Base-by-base conservation (phyloP, 371 early-diverging fungal species). In the Coemansia sp. region DNA sequence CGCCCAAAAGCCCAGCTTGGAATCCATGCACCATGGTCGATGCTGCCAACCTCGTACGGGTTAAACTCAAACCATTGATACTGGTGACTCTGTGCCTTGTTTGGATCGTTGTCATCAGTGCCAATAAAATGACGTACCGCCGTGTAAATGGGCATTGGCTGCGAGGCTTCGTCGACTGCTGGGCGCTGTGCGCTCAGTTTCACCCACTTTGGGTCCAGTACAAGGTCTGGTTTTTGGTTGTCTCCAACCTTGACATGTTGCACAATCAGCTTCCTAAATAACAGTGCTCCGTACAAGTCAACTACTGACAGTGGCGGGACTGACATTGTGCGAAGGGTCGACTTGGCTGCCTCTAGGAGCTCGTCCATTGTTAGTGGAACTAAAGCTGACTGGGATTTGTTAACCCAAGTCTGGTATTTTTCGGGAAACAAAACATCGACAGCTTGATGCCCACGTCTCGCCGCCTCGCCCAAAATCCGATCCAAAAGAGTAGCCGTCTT, bases 41-140 rank as follows among this genome's bases (percentile, higher is more conserved):
- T 87, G 61, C 86, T 84, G 21, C 92, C 92, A 68, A 90, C 81
- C 64, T 92, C 89, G 66, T 85, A 89, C 3, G 92, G 91, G 2
- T 85, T 88, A 67, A 90, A 83, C 61, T 92, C 92, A 67, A 89
- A 90, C 92, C 92, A 92, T 56, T 88, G 89, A 63, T 87, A 90
- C 61, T 27, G 42, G 68, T 71, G 71, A 40, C 42, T 26, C n/a
- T 24, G 53, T 5, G 62, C 50, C 4, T 48, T 47, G 6, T 64
- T 61, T 10, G 67, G 60, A 24, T 68, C 47, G 45, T 70, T 67
- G 64, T 74, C 67, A 37, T 61, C 52, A 18, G 60, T 70, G 37
- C 69, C 64, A 3, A 86, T 69, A 26, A 85, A 86, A 69, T 89
- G 88, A 4, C 88, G 82, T 1, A 90, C 88, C 0, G 84, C 86